phyloP scores from a whole-genome alignment of 257 asterid species.

The Forsythia suspensa region DNA sequence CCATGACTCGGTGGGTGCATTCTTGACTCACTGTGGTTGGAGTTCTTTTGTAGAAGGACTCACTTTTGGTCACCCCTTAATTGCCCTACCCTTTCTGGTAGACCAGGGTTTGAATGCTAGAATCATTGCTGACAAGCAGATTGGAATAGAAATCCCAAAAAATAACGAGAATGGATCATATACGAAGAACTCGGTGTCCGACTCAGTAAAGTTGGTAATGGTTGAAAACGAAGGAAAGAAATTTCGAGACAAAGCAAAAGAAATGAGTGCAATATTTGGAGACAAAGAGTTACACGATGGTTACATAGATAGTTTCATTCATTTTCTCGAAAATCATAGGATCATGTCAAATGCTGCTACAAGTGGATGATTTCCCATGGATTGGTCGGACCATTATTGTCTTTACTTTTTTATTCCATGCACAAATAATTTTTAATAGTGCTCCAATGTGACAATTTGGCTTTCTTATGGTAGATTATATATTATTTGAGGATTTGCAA shows the following conservation, averaged over 20 bases:
- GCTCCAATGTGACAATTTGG: too few species aligned
- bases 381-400: not conserved
- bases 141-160: not conserved
- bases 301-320: conserved; percentile 19
- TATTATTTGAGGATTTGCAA: too few species aligned
- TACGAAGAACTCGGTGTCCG: conserved; percentile 30
- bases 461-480: too few species aligned
- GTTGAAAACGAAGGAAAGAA: conserved; percentile 15
- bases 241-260: conserved; percentile 23
- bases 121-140: conserved; percentile 1
- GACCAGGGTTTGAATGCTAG: conserved; percentile 25
- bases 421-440: not conserved
- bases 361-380: not conserved
- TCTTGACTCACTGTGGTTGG: conserved; percentile 48
- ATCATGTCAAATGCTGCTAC: not conserved
- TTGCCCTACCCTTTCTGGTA: conserved; percentile 33
- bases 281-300: conserved; percentile 16
- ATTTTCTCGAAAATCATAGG: conserved; percentile 14
- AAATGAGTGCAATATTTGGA: conserved; percentile 21
- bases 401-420: not conserved
- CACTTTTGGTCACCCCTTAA: conserved; percentile 29
- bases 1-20: conserved; percentile 45
- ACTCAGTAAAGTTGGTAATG: conserved; percentile 33
- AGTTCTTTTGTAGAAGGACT: conserved; percentile 44
- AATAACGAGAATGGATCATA: conserved; percentile 33